Base-by-base conservation (phyloP, 1,139 yeast genomes). In the Candida dubliniensis region DNA sequence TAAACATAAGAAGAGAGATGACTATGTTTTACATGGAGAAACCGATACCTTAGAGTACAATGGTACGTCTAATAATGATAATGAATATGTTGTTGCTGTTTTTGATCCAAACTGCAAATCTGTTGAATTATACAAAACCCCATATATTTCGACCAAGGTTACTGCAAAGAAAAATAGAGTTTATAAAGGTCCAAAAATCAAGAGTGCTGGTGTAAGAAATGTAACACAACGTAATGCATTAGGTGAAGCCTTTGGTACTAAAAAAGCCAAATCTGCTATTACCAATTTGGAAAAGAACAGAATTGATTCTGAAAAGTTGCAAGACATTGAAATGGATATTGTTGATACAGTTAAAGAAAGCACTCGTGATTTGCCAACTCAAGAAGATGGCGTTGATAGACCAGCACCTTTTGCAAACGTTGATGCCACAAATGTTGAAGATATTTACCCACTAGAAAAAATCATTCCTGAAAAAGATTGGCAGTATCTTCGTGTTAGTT, bases 201-300 rank as follows among this genome's bases (percentile, higher is more conserved):
- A 76, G 63, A 81, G 77, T 56, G 64, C 68, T 31, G 82, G 83
- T 48, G 71, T 75, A 11, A 75, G 82, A 57, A 68, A 72, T 53
- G 65, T 74, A 34, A 71, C 73, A 11, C 88, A 87, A 66, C 78
- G 96, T 62, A 87, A 79, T 51, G 87, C 88, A 2, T 76, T 93
- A 58, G 99, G 99, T 60, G 93, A 89, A 66, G 95, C 95, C 2
- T 93, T 93, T 56, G 99, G 99, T 77, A 91, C 99, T 49, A 89
- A 88, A 69, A 91, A 84, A 68, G 97, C 98, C 49, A 91, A 89
- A 69, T 86, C 88, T 58, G 96, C 96, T 32, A 87, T 95, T 60
- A 73, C 80, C 42, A 91, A 85, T 61, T 66, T 82, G 59, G 95
- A 85, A 60, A 81, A 86, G 64, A 93, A 93, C 67, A 78, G 86